Evolutionary conservation across 192 early-diverging fungal genomes (phyloP).

Genomic region (Mortierella claussenii): DNA sequence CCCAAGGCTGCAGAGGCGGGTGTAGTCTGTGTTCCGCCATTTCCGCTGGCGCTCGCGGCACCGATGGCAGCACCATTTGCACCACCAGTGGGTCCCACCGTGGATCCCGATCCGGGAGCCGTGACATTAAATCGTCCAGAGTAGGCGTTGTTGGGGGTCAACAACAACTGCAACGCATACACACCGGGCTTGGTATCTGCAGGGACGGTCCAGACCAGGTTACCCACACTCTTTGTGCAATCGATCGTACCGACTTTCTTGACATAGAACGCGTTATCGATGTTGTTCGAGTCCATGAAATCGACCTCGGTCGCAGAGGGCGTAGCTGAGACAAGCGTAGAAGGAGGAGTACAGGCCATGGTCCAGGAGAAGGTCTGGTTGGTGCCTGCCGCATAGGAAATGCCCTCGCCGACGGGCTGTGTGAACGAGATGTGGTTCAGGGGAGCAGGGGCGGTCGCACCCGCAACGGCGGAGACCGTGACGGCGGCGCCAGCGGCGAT

Average conservation of each 20-base stretch:
- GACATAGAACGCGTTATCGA: constrained; percentile 52
- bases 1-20: no score
- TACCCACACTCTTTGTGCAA: constrained; percentile 44
- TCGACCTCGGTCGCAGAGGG: constrained; percentile 44
- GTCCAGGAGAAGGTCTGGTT: constrained; percentile 56
- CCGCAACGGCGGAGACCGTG: neutral
- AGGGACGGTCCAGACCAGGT: constrained; percentile 51
- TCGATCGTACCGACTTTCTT: constrained; percentile 55
- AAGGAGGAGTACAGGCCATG: constrained; percentile 37
- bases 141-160: constrained; percentile 49
- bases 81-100: constrained; percentile 8
- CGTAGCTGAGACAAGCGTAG: constrained; percentile 31
- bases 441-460: neutral
- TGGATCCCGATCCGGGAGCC: constrained; percentile 6
- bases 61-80: neutral
- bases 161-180: constrained; percentile 40
- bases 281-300: constrained; percentile 55
- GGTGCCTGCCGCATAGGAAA: constrained; percentile 41
- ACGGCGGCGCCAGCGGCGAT: neutral
- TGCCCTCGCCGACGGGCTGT: constrained; percentile 51
- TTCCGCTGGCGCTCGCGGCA: neutral
- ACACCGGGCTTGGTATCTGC: constrained; percentile 51
- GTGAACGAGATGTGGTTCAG: constrained; percentile 53
- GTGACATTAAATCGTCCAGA: constrained; percentile 49
- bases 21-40: no score